phyloP scores from a whole-genome alignment of 2,329 filamentous ascomycete genomes.

The Periconia macrospinosa region DNA sequence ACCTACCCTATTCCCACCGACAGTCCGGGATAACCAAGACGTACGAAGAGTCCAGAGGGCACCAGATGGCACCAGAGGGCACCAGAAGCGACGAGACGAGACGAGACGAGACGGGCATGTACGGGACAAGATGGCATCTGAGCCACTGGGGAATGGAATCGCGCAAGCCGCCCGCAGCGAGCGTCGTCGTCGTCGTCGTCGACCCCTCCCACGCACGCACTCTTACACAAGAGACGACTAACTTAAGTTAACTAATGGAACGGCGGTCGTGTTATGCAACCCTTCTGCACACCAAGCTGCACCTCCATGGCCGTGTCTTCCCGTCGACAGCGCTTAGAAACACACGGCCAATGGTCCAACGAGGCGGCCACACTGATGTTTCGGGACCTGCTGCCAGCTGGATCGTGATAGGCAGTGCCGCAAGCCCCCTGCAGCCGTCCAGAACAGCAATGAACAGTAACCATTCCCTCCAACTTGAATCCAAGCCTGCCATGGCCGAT shows the following conservation, averaged over 20 bases:
- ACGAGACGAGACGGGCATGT: too few species aligned
- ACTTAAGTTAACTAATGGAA: too few species aligned
- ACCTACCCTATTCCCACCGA: too few species aligned
- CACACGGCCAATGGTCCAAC: slow-evolving; percentile 29
- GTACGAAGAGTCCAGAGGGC: too few species aligned
- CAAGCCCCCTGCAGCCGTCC: slow-evolving; percentile 23
- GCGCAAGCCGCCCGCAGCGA: slow-evolving; percentile 23
- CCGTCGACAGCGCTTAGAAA: slow-evolving; percentile 33
- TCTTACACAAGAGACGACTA: too few species aligned
- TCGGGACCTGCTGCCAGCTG: slow-evolving; percentile 17
- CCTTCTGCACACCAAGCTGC: slow-evolving; percentile 1
- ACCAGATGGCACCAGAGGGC: neutral
- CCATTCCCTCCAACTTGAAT: too few species aligned
- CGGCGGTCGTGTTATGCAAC: neutral
- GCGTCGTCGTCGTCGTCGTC: too few species aligned
- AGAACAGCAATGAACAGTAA: slow-evolving; percentile 21
- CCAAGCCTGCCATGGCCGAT: slow-evolving; percentile 6
- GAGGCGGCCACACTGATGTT: slow-evolving; percentile 17
- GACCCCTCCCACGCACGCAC: too few species aligned
- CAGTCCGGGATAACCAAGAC: too few species aligned
- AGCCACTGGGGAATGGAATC: slow-evolving; percentile 24
- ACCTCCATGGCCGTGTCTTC: slow-evolving; percentile 2
- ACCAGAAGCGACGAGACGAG: too few species aligned
- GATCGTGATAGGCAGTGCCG: slow-evolving; percentile 23
- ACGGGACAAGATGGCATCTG: neutral